Conservation (phyloP, 1,139 yeast genomes). For the Meyerozyma sp. region DNA sequence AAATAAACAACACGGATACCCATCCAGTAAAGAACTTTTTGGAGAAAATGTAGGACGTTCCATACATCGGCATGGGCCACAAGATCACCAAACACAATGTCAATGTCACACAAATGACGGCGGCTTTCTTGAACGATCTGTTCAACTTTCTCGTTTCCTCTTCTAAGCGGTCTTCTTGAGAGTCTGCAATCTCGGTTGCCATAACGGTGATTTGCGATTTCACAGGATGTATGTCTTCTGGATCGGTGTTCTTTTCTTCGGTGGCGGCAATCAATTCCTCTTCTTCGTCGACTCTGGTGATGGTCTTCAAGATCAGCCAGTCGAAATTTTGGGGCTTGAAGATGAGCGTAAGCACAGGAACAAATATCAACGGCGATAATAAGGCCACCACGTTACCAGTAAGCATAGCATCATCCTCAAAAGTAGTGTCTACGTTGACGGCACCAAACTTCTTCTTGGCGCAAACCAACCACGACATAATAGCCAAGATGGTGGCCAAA, state of each 20-base stretch:
- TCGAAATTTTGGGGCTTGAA: constrained; percentile 72
- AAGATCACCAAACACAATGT: constrained; percentile 58
- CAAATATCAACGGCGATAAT: constrained; percentile 62
- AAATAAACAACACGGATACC: constrained; percentile 68
- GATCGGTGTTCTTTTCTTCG: constrained; percentile 19
- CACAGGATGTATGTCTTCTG: constrained; percentile 33
- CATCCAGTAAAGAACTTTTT: constrained; percentile 76
- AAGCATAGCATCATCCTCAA: constrained; percentile 76
- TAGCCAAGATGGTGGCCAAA: constrained; percentile 55
- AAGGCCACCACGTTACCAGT: constrained; percentile 83
- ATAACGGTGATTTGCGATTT: constrained; percentile 32
- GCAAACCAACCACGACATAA: constrained; percentile 62
- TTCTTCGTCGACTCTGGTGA: constrained; percentile 62
- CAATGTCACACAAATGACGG: constrained; percentile 48
- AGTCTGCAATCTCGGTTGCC: constrained; percentile 40
- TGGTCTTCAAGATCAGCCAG: constrained; percentile 55
- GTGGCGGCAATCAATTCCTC: constrained; percentile 48
- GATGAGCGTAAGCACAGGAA: constrained; percentile 59
- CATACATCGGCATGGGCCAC: constrained; percentile 93
- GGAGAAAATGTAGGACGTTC: constrained; percentile 64
- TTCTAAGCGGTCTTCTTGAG: constrained; percentile 28
- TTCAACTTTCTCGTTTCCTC: constrained; percentile 42
- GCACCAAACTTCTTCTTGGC: constrained; percentile 50
- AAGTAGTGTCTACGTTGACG: constrained; percentile 59
- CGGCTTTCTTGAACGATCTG: constrained; percentile 52